phyloP scores from a whole-genome alignment of 306 rosid genomes.

The Clitoria ternatea region DNA sequence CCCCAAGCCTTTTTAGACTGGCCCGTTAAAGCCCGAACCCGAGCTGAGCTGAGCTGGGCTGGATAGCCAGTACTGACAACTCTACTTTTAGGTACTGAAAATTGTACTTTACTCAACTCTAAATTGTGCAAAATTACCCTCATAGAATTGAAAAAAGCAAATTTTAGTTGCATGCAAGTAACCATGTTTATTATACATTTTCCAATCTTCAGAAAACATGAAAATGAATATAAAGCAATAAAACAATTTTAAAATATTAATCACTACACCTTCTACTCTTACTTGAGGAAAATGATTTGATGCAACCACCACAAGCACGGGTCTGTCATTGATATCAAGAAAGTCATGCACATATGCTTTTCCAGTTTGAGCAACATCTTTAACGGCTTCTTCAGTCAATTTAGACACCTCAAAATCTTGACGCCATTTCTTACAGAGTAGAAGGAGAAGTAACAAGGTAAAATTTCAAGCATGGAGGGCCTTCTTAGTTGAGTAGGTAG shows the following conservation, averaged over 20 bases:
- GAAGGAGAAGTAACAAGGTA: slow-evolving; percentile 29
- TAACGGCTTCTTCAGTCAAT: slow-evolving; percentile 64
- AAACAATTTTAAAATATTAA: background rate
- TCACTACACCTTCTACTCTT: slow-evolving; percentile 34
- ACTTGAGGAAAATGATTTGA: slow-evolving; percentile 77
- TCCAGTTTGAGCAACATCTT: slow-evolving; percentile 65
- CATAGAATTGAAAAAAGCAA: background rate
- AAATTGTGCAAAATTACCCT: background rate
- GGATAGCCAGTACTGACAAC: too few species aligned
- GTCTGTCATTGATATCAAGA: slow-evolving; percentile 67
- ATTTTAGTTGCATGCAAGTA: background rate
- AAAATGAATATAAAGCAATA: background rate
- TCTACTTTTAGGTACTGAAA: too few species aligned
- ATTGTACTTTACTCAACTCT: too few species aligned
- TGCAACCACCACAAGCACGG: slow-evolving; percentile 74
- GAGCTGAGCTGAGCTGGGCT: too few species aligned
- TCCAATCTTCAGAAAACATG: background rate
- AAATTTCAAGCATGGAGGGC: background rate
- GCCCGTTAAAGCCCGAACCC: too few species aligned
- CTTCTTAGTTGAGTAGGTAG: background rate
- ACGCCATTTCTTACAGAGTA: slow-evolving; percentile 82
- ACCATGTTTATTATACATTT: background rate
- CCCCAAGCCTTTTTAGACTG: too few species aligned
- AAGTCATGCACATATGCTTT: slow-evolving; percentile 72
- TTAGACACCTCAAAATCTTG: slow-evolving; percentile 73